These are phyloP conservation scores for Eucalyptus cloeziana DNA, from an alignment of 345 rosid species.

Conservation along the genomic window DNA sequence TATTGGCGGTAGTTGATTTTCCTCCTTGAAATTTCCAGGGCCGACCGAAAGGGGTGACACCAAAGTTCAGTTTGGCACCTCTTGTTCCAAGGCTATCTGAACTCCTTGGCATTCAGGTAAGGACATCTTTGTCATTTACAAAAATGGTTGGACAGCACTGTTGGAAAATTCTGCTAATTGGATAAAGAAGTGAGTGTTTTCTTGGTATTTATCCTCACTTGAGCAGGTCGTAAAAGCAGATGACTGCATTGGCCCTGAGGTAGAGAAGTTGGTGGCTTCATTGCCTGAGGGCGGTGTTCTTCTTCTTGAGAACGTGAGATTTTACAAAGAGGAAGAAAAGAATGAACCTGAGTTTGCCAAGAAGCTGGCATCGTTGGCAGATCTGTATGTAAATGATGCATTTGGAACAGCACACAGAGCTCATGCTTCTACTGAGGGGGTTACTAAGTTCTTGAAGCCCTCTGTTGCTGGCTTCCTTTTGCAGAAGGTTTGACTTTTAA, in stretches of 20 bases:
- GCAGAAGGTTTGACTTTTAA: constrained; percentile 53
- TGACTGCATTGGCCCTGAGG: constrained; percentile 89
- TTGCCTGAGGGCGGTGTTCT: constrained; percentile 89
- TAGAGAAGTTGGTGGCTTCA: constrained; percentile 67
- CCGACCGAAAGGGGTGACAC: constrained; percentile 87
- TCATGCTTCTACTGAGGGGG: constrained; percentile 97
- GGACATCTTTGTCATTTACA: neutral
- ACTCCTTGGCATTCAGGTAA: constrained; percentile 80
- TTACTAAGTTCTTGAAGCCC: constrained; percentile 80
- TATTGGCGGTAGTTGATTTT: neutral
- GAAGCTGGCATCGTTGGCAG: constrained; percentile 88
- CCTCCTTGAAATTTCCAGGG: constrained; percentile 36
- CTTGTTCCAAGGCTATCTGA: constrained; percentile 80
- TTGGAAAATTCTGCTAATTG: neutral
- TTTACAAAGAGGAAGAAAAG: constrained; percentile 92
- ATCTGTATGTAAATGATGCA: constrained; percentile 91
- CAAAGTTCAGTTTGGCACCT: constrained; percentile 86
- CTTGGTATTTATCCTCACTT: neutral
- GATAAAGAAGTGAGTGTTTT: neutral
- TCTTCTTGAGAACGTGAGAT: constrained; percentile 86
- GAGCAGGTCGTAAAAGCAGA: constrained; percentile 67
- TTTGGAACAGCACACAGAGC: constrained; percentile 98
- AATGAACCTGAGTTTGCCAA: constrained; percentile 86
- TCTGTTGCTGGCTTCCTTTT: constrained; percentile 92
- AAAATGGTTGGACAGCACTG: neutral